phyloP scores from a whole-genome alignment of 257 asterid genomes.

The Scutellaria minor region DNA sequence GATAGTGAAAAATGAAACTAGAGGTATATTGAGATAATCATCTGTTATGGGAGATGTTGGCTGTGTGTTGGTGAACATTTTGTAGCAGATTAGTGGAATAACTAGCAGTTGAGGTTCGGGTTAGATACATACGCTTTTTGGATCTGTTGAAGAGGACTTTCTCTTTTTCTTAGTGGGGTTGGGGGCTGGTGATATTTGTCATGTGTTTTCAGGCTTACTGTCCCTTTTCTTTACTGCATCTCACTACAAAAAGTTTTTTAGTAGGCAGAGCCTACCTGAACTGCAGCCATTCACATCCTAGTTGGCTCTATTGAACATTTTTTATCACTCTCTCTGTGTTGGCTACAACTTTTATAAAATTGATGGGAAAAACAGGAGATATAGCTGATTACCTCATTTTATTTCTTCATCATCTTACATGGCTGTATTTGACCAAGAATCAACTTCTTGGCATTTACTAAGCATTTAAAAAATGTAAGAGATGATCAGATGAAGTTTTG shows the following conservation, averaged over 20 bases:
- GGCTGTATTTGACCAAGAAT: not conserved
- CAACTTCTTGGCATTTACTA: not conserved
- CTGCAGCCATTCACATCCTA: slow-evolving; percentile 3
- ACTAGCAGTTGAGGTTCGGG: not conserved
- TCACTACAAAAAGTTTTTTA: not conserved
- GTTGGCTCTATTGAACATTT: not conserved
- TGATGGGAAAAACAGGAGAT: slow-evolving; percentile 3
- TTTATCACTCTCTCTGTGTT: not conserved
- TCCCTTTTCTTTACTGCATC: not conserved
- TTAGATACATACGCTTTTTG: not conserved
- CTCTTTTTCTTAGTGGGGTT: no score
- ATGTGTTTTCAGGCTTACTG: not conserved
- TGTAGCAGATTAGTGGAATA: not conserved
- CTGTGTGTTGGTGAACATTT: not conserved
- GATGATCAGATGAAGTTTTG: slow-evolving; percentile 1
- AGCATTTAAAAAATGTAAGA: no score
- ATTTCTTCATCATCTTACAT: not conserved
- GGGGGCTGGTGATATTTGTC: not conserved
- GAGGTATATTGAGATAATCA: not conserved
- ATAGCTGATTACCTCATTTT: not conserved
- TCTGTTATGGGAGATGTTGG: not conserved
- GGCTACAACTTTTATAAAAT: not conserved
- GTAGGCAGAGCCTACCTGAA: not conserved
- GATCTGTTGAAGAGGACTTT: not conserved
- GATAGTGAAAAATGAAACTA: not conserved